Evolutionary conservation across 495 filamentous ascomycete species (phyloP).

Genomic region (Talaromyces trachyspermus): DNA sequence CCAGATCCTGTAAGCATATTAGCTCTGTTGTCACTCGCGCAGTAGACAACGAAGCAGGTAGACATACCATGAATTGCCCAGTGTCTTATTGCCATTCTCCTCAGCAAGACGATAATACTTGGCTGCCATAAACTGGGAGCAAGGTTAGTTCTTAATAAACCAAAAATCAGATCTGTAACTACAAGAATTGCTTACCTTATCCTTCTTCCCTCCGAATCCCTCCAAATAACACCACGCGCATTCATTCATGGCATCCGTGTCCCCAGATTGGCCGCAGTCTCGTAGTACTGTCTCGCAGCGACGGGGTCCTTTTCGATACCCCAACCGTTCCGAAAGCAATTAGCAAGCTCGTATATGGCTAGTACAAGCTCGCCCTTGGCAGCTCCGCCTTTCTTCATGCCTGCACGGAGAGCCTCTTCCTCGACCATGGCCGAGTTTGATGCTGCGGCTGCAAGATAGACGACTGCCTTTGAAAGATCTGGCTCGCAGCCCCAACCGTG

Average conservation of each 20-base stretch:
- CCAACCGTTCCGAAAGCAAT: slow-evolving; percentile 96
- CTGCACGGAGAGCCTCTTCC: slow-evolving; percentile 70
- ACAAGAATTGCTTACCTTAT: slow-evolving; percentile 67
- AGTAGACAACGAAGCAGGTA: background rate
- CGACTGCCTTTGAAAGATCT: slow-evolving; percentile 65
- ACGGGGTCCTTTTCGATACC: slow-evolving; percentile 81
- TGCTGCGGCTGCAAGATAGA: slow-evolving; percentile 82
- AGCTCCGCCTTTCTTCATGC: slow-evolving; percentile 84
- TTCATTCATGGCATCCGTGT: slow-evolving; percentile 97
- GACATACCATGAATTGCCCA: slow-evolving; percentile 93
- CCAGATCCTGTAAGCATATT: slow-evolving; percentile 60
- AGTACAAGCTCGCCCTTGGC: slow-evolving; percentile 98
- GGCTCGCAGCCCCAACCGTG: slow-evolving; percentile 89
- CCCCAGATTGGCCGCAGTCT: slow-evolving; percentile 91
- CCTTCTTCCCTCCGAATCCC: slow-evolving; percentile 91
- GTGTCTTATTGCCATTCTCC: slow-evolving; percentile 74
- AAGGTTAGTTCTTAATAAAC: slow-evolving; percentile 13
- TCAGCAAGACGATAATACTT: slow-evolving; percentile 93
- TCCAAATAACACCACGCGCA: slow-evolving; percentile 93
- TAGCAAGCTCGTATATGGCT: slow-evolving; percentile 88
- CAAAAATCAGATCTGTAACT: slow-evolving; percentile 9
- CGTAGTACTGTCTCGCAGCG: slow-evolving; percentile 91
- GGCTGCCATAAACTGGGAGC: slow-evolving; percentile 68
- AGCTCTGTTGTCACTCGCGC: background rate
- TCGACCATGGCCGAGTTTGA: slow-evolving; percentile 84